A percentile compares a stretch with the other conserved stretches of the same genome.
These are phyloP conservation scores for Populus deltoides DNA, from an alignment of 345 rosid species.

Conservation along the genomic window DNA sequence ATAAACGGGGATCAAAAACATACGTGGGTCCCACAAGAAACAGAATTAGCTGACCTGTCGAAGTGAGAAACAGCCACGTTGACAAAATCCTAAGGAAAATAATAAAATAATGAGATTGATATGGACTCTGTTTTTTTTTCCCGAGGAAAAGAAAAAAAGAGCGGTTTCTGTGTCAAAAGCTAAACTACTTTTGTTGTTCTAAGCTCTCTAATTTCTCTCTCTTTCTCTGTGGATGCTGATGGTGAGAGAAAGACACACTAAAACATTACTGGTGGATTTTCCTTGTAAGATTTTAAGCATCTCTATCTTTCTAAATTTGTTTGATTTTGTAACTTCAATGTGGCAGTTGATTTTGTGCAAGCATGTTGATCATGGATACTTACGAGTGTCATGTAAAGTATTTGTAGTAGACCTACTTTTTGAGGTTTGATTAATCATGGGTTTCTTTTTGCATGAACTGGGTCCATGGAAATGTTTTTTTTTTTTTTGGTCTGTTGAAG, in stretches of 20 bases:
- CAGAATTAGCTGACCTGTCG: constrained; percentile 2
- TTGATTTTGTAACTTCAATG: background rate
- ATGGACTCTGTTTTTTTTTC: background rate
- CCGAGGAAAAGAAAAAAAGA: background rate
- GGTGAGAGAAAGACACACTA: background rate
- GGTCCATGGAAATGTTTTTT: background rate
- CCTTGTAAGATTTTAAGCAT: background rate
- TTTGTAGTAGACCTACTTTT: background rate
- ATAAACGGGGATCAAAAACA: background rate
- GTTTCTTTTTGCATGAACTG: background rate
- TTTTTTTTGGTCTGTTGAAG: background rate
- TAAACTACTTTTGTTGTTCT: constrained; percentile 26
- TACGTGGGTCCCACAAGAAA: constrained; percentile 3
- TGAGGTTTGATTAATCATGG: background rate
- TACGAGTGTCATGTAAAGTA: background rate
- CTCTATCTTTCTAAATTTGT: background rate
- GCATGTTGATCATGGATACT: background rate
- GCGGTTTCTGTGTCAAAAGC: constrained; percentile 43
- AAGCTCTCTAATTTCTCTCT: background rate
- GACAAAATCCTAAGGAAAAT: background rate
- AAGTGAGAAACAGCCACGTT: background rate
- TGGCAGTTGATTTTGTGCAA: background rate
- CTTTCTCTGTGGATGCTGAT: background rate
- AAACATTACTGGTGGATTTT: no score
- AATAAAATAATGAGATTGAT: constrained; percentile 1